Base-by-base conservation (phyloP, 1,284 basidiomycete species). In the Omphalotus olearius region DNA sequence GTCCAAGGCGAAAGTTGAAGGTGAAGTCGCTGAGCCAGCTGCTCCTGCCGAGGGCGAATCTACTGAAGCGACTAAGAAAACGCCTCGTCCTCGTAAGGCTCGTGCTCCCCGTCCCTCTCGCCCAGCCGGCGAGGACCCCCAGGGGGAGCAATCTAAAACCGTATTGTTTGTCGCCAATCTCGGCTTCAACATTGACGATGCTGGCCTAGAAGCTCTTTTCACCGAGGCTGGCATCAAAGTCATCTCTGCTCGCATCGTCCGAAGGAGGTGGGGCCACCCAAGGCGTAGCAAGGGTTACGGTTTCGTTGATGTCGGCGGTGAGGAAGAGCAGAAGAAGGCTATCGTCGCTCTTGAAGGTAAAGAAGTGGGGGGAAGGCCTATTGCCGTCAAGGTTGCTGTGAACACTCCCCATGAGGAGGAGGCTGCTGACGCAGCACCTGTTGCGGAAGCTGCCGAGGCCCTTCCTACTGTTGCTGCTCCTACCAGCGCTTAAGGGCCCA, bases 111-210 rank as follows among this genome's bases (percentile, higher is more conserved):
- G 82, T 51, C 64, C 77, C 46, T 68, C 73, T 50, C 88, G 87
- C 60, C 76, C 84, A 36, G 78, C 76, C 30, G 88, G 87, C 52
- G 84, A 89, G 68, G 85, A 86, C 53, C 88, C 90, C 30, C 74
- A 74, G 53, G 91, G 91, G 60, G 87, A 89, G 64, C 87, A 82
- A 36, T 89, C 85, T 64, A 85, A 91, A 80, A 89, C 78, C 57
- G 85, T 91, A 69, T 75, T 97, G 58, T 97, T 97, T 62, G 93
- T 97, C 57, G 93, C 93, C 69, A 97, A 97, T 76, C 89, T 97
- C 52, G 89, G 92, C 36, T 97, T 95, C 81, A 85, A 74, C 65
- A 80, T 96, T 57, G 90, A 92, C 55, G 93, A 97, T 62, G 85
- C 78, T 35, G 83, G 74, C 49, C 83, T 96, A 56, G 67, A 78